Evolutionary conservation across 345 rosid genomes (phyloP), one percentile per base, ranked within the genome.

Genomic region (Viola odorata): DNA sequence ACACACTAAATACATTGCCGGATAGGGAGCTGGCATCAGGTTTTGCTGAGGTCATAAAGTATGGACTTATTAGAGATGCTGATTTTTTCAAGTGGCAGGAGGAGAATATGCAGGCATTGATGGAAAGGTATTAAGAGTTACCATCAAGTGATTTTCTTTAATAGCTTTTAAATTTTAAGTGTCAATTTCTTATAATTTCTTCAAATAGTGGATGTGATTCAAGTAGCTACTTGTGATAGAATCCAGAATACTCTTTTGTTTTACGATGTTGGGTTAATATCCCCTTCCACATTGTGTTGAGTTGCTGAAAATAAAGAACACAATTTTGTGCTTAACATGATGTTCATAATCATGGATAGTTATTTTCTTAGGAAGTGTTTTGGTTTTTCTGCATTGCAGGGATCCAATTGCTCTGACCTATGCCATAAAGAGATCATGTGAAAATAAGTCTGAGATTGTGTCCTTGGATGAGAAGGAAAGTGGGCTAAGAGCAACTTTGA

Each of bases 61-160:
- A 88, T 64, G 99, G 99, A 37, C 96, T 95, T 52, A 86, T 95
- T 58, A 85, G 99, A 73, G 99, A 95, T 67, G 85, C 96, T 5
- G 85, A 82, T 50, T 91, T 95, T 77, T 91, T 95, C 58, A 91
- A 84, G 75, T 95, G 97, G 99, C 97, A 86, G 80, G 99, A 95
- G 74, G 82, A 82, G 75, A 88, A 88, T 68, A 88, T 91, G 75
- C 72, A 70, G 42, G 79, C 80, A 13, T 67, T 95, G 53, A 75
- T 95, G 72, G 88, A 86, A 49, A 90, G 99, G 99, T 94, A 80
- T 57, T 68, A n/a, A 16, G 36, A 23, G 32, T 23, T 23, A 2
- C 32, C 2, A 2, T 23, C 32, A 23, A 23, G 32, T 23, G 1
- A 23, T 23, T 0, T 23, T 23, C 32, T 23, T 23, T 0, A 23